Percentiles rank a stretch among this genome's conserved stretches.
These are phyloP conservation scores for Chlamydomonas sphaeroides DNA, from an alignment of 139 green algal genomes.

Conservation along the genomic window DNA sequence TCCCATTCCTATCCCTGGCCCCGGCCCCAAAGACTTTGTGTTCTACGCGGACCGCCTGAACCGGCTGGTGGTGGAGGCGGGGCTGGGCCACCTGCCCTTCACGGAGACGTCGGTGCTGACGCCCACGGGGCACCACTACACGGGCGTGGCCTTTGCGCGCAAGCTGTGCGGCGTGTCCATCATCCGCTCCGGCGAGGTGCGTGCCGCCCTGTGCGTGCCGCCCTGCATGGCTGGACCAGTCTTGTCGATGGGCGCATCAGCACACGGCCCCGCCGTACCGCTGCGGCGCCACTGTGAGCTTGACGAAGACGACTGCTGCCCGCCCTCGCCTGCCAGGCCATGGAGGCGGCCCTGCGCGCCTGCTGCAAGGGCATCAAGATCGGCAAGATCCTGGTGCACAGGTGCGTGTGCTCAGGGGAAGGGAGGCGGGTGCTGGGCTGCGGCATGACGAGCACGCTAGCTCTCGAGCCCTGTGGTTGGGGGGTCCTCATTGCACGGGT, in stretches of 20 bases:
- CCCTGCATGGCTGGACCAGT: no score
- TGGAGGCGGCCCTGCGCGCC: conserved; percentile 95
- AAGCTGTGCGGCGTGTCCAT: conserved; percentile 94
- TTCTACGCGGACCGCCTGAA: conserved; percentile 94
- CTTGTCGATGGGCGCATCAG: no score
- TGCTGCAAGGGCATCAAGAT: conserved; percentile 98
- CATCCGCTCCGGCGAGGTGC: conserved; percentile 84
- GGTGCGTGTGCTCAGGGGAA: background rate
- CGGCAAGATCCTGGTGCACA: conserved; percentile 93
- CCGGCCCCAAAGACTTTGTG: conserved; percentile 82
- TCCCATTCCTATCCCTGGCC: background rate
- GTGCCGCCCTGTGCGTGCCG: no score
- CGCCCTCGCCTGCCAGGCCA: conserved; percentile 49
- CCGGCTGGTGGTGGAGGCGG: conserved; percentile 84
- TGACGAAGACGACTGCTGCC: no score
- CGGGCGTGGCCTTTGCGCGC: conserved; percentile 91
- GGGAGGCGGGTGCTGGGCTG: background rate
- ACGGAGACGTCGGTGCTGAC: conserved; percentile 82
- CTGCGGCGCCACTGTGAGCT: no score
- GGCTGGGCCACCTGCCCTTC: conserved; percentile 93
- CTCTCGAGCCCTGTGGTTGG: no score
- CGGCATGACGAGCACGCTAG: no score
- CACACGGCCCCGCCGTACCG: no score
- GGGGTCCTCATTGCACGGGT: no score
- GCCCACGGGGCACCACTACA: conserved; percentile 78